phyloP scores from a whole-genome alignment of 208 protist species.

The Crithidia sp. region DNA sequence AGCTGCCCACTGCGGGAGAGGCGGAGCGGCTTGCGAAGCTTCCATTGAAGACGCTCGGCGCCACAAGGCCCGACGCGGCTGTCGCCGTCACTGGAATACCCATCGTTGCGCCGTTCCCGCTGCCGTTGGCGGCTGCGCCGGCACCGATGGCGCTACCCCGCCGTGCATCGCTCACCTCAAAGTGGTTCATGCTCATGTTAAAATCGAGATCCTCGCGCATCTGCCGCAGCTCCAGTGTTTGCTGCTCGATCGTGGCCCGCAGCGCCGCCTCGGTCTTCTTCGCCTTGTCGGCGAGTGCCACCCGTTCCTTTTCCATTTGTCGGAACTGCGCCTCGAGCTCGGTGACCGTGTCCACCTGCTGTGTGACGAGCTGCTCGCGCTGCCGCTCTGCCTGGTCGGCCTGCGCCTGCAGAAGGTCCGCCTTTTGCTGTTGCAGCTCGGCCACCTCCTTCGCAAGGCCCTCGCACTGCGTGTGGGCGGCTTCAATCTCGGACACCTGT shows the following conservation, averaged over 20 bases:
- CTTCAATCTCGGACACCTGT: background rate
- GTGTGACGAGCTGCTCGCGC: constrained; percentile 13
- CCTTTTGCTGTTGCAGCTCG: background rate
- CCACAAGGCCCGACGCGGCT: no score
- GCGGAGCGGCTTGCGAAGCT: constrained; percentile 7
- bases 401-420: background rate
- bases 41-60: background rate
- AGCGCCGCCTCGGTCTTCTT: constrained; percentile 36
- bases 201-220: constrained; percentile 63
- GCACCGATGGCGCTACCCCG: background rate
- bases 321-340: constrained; percentile 34
- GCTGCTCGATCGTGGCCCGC: constrained; percentile 18
- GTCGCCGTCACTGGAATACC: no score
- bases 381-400: background rate
- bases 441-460: background rate
- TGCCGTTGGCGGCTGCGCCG: background rate
- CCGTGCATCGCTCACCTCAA: constrained; percentile 25
- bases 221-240: constrained; percentile 32
- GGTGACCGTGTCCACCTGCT: constrained; percentile 29
- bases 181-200: constrained; percentile 47
- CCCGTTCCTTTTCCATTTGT: constrained; percentile 28
- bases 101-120: background rate
- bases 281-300: constrained; percentile 2
- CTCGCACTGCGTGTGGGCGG: background rate
- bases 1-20: background rate